phyloP scores from a whole-genome alignment of 192 early-diverging fungal genomes.

The Borealophlyctis nickersoniae region DNA sequence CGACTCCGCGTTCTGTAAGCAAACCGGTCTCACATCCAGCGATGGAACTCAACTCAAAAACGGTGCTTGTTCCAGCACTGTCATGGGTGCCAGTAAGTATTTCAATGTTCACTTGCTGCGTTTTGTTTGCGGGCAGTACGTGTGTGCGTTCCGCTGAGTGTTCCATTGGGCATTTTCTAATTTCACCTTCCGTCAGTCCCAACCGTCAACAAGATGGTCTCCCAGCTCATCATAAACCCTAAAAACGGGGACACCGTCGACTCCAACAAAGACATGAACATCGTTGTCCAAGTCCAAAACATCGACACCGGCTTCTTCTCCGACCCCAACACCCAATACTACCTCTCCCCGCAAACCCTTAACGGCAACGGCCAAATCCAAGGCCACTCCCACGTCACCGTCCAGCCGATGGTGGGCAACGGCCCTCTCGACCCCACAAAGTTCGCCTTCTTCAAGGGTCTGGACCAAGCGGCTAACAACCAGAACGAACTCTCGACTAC shows the following conservation, averaged over 20 bases:
- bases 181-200: conserved; percentile 17
- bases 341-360: conserved; percentile 38
- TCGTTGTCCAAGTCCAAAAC: conserved; percentile 29
- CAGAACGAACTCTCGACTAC: conserved; percentile 24
- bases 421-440: conserved; percentile 20
- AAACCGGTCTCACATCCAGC: conserved; percentile 14
- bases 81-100: conserved; percentile 19
- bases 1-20: conserved; percentile 18
- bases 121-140: neutral
- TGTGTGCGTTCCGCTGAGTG: too few relatives aligned
- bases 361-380: conserved; percentile 36
- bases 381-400: conserved; percentile 47
- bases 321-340: conserved; percentile 30
- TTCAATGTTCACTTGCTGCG: neutral
- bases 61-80: conserved; percentile 30
- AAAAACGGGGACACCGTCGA: conserved; percentile 29
- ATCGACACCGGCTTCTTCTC: conserved; percentile 41
- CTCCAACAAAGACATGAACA: conserved; percentile 18
- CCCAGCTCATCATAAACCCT: conserved; percentile 32
- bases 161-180: neutral
- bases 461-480: conserved; percentile 34
- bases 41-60: conserved; percentile 36
- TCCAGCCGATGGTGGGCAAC: conserved; percentile 25
- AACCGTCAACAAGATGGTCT: conserved; percentile 35
- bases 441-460: conserved; percentile 43